Conservation (phyloP, 495 filamentous ascomycete genomes). For the Penicillium chermesinum region DNA sequence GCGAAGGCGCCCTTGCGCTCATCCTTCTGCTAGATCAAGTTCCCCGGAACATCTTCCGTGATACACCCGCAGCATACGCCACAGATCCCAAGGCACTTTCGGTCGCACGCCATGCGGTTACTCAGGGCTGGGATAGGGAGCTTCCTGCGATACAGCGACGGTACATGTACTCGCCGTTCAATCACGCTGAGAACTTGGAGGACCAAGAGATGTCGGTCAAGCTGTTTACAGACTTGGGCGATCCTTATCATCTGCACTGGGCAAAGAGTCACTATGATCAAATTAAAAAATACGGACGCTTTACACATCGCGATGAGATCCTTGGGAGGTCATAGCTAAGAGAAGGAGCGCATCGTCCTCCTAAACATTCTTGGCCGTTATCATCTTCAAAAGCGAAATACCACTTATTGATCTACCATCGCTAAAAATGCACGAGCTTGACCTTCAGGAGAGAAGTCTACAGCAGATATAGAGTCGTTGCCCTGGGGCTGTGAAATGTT, state of each 20-base stretch:
- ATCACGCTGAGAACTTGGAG: constrained; percentile 28
- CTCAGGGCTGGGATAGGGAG: constrained; percentile 23
- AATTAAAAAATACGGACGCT: constrained; percentile 14
- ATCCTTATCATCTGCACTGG: constrained; percentile 16
- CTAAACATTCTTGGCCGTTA: too few species aligned
- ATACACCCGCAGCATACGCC: constrained; percentile 22
- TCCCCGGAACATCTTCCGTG: constrained; percentile 31
- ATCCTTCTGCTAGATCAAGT: constrained; percentile 34
- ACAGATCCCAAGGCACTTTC: constrained; percentile 27
- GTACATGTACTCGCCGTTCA: constrained; percentile 34
- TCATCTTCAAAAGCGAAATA: too few species aligned
- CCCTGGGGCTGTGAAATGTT: too few species aligned
- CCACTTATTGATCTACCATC: too few species aligned
- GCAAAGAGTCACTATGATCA: constrained; percentile 13
- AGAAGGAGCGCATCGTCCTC: too few species aligned
- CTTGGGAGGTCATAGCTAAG: constrained; percentile 3
- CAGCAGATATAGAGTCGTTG: too few species aligned
- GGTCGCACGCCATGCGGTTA: constrained; percentile 21
- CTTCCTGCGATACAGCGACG: constrained; percentile 19
- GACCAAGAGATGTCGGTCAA: constrained; percentile 25
- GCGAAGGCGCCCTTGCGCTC: constrained; percentile 24
- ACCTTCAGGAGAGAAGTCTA: too few species aligned
- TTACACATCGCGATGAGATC: constrained; percentile 24
- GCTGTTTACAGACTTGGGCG: constrained; percentile 21
- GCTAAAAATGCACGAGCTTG: too few species aligned